Evolutionary conservation across 1,284 basidiomycete genomes (phyloP), one percentile per base, ranked within the genome.

Genomic region (Golubevia sp.): DNA sequence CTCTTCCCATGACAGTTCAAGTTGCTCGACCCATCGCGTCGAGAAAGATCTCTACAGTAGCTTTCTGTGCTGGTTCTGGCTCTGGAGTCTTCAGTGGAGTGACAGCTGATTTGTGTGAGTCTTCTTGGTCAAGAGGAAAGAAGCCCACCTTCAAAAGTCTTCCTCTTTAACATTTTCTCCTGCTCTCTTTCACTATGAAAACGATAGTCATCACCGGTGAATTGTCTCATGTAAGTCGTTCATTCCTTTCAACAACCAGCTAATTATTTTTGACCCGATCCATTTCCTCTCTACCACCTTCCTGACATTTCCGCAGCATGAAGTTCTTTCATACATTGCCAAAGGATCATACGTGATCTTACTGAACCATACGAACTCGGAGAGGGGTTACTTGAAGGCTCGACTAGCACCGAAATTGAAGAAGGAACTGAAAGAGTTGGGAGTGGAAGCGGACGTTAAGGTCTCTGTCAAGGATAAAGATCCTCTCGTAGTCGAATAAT

Each of bases 31-130:
- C 58, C 23, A 21, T 20, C 15, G 26, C 24, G 18, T 44, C 20
- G 20, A 20, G 62, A 25, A 57, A 50, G 25, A 70, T 82, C 61
- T 50, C 52, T 15, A 69, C 62, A 11, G 57, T 82, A 21, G 80
- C 73, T 1, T 74, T 81, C 20, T 81, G 79, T 48, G 77, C 77
- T 13, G 80, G 80, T 5, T 78, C 77, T 7, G 80, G 80, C 6
- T 67, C 63, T 7, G 67, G 68, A 53, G 72, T 81, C 27, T 68
- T 81, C 25, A 50, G 64, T 4, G 68, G 64, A 21, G 59, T 60
- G 48, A 61, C 74, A 34, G 77, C 67, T 6, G 77, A 79, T 56
- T 67, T 79, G 8, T 79, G 72, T 70, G 52, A 67, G 69, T 66
- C 18, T 20, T 18, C 15, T 34, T 11, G 38, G 11, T 20, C 25